Evolutionary conservation across 176 grass and related monocot genomes (phyloP).

Genomic region (Calamus simplicifolius): DNA sequence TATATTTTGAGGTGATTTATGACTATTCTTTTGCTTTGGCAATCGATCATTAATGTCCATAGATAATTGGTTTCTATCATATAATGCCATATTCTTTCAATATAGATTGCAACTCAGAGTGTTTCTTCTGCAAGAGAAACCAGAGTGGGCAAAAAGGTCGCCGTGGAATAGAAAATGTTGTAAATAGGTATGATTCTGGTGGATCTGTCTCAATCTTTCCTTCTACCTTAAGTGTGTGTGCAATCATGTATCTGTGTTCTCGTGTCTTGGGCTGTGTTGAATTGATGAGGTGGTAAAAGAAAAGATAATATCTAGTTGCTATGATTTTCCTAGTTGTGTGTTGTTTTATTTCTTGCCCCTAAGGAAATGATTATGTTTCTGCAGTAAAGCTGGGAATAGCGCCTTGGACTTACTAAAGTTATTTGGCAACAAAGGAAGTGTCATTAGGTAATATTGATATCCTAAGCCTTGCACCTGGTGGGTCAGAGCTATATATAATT

Average conservation of each 20-base stretch:
- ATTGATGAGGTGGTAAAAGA: background rate
- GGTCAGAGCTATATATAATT: too few species aligned
- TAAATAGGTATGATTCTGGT: conserved; percentile 39
- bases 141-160: conserved; percentile 74
- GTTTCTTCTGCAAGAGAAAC: conserved; percentile 87
- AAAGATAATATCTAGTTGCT: background rate
- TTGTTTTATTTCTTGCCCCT: too few species aligned
- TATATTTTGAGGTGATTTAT: too few species aligned
- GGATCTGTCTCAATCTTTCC: too few species aligned
- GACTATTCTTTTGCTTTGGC: too few species aligned
- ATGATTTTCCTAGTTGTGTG: background rate
- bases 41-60: too few species aligned
- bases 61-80: too few species aligned
- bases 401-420: conserved; percentile 48
- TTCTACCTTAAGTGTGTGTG: too few species aligned
- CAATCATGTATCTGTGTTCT: conserved; percentile 1
- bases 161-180: conserved; percentile 51
- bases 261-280: conserved; percentile 7
- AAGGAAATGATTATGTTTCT: too few species aligned
- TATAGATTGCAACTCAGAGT: conserved; percentile 74
- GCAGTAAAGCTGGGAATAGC: too few species aligned
- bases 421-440: conserved; percentile 86
- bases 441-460: conserved; percentile 46
- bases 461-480: too few species aligned
- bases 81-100: too few species aligned